A percentile compares a stretch with the other conserved stretches of the same genome.
Evolutionary conservation across 2,329 filamentous ascomycete species (phyloP).

Genomic region (Tolypocladium tropicale): DNA sequence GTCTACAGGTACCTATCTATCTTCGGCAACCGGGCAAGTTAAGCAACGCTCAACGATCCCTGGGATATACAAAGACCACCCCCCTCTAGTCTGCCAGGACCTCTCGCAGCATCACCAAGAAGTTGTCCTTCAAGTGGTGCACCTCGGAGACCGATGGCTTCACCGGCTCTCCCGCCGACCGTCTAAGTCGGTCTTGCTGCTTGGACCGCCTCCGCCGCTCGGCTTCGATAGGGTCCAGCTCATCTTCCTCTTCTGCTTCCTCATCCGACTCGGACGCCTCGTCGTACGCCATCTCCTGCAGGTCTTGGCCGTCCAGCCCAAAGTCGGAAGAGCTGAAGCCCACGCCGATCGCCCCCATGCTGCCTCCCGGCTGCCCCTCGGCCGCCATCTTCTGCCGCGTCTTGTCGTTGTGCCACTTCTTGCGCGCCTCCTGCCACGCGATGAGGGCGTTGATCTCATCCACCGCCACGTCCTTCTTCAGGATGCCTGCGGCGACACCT

Average conservation of each 20-base stretch:
- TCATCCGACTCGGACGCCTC: conserved; percentile 57
- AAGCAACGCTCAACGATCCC: not conserved
- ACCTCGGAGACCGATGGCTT: conserved; percentile 76
- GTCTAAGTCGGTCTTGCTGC: conserved; percentile 68
- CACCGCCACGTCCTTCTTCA: conserved; percentile 65
- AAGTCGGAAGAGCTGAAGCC: conserved; percentile 77
- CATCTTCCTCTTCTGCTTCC: conserved; percentile 65
- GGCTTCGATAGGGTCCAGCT: conserved; percentile 76
- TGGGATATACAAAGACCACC: not conserved
- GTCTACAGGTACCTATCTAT: no score
- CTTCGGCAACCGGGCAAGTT: not conserved
- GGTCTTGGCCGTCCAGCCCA: conserved; percentile 75
- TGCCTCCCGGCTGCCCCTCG: conserved; percentile 44
- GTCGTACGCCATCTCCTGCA: conserved; percentile 77
- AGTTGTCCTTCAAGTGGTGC: conserved; percentile 68
- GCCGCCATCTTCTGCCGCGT: conserved; percentile 98
- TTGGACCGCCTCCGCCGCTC: conserved; percentile 70
- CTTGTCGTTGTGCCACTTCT: conserved; percentile 98
- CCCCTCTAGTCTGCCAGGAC: conserved; percentile 60
- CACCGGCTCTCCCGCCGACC: conserved; percentile 71
- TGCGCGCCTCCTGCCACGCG: conserved; percentile 86
- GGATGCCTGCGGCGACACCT: conserved; percentile 52
- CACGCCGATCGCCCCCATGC: conserved; percentile 41
- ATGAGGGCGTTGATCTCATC: conserved; percentile 79
- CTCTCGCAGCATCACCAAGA: conserved; percentile 69